Percentiles rank a stretch among this genome's conserved stretches.
Conservation (phyloP, 164 flowering plant species). For the Sextonia rubra region DNA sequence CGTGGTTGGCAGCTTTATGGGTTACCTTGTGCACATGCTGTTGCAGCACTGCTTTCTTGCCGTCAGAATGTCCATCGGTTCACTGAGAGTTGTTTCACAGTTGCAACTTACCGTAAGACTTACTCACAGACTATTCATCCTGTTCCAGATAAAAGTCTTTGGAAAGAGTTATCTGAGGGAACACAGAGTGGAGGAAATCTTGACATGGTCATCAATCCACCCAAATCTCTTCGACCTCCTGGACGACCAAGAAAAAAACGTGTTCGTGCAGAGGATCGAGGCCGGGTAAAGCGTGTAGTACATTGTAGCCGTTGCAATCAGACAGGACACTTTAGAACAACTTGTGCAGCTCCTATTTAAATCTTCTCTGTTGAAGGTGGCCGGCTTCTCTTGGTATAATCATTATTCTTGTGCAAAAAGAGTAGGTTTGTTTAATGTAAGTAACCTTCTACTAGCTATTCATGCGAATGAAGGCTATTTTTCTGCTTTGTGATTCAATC, state of each 20-base stretch:
- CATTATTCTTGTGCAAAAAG: not conserved
- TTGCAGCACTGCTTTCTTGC: conserved; percentile 44
- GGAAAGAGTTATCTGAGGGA: conserved; percentile 36
- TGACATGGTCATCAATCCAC: conserved; percentile 34
- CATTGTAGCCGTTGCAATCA: conserved; percentile 52
- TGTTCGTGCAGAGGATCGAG: conserved; percentile 39
- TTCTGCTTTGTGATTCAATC: not conserved
- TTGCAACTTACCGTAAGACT: conserved; percentile 38
- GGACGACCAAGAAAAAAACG: conserved; percentile 42
- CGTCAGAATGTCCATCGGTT: conserved; percentile 43
- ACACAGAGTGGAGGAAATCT: conserved; percentile 19
- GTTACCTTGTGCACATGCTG: conserved; percentile 48
- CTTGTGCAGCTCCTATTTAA: conserved; percentile 25
- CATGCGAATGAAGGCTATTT: conserved; percentile 1
- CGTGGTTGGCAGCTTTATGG: conserved; percentile 47
- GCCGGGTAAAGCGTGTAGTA: conserved; percentile 41
- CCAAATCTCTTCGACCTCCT: conserved; percentile 41
- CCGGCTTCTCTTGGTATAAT: not conserved
- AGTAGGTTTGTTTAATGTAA: not conserved
- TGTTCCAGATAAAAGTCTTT: conserved; percentile 41
- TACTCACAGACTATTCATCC: conserved; percentile 46
- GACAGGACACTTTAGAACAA: conserved; percentile 47
- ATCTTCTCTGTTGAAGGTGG: not conserved
- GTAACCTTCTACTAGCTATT: not conserved
- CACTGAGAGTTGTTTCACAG: conserved; percentile 46